Evolutionary conservation across 768 basidiomycete genomes (phyloP), one percentile per base, ranked within the genome.

Genomic region (Cystofilobasidium macerans): DNA sequence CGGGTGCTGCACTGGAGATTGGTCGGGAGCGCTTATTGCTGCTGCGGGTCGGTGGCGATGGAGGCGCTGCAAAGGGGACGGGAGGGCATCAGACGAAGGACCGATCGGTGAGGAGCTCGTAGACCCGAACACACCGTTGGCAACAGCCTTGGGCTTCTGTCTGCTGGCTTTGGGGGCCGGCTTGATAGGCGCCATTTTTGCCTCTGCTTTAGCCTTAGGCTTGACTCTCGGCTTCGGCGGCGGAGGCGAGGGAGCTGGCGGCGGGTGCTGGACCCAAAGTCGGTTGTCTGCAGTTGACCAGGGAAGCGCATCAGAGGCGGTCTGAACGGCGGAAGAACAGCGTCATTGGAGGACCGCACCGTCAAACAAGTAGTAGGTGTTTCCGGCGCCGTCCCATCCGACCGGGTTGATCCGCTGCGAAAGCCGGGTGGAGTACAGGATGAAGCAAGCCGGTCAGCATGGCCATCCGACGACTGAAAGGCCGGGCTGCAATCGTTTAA

Each of bases 361-460:
- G 48, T 89, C 89, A 69, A 92, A 87, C 28, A 89, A 75, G 88
- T 88, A 90, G 72, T 89, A 91, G 0, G 86, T 84, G 73, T 89
- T 89, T 9, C 78, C 79, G 72, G 85, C 85, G 45, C 82, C 81
- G 71, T 91, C 89, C 70, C 87, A 89, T 8, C 89, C 89, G 68
- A 91, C 82, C 12, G 89, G 89, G 71, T 89, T 87, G 63, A 86
- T 83, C 30, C 89, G 85, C 89, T 92, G 64, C 4, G n/a, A n/a
- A n/a, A 22, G 48, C n/a, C 26, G 13, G 42, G 20, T 3, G 11
- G 43, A 59, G 35, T 12, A 2, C 2, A 42, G 38, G 5, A 26
- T 6, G 33, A 22, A 20, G 26, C 14, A 40, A 26, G n/a, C n/a
- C n/a, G n/a, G n/a, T n/a, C n/a, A n/a, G n/a, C n/a, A n/a, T n/a